Evolutionary conservation across 176 grass and related monocot species (phyloP).

Genomic region (Eleusine indica): DNA sequence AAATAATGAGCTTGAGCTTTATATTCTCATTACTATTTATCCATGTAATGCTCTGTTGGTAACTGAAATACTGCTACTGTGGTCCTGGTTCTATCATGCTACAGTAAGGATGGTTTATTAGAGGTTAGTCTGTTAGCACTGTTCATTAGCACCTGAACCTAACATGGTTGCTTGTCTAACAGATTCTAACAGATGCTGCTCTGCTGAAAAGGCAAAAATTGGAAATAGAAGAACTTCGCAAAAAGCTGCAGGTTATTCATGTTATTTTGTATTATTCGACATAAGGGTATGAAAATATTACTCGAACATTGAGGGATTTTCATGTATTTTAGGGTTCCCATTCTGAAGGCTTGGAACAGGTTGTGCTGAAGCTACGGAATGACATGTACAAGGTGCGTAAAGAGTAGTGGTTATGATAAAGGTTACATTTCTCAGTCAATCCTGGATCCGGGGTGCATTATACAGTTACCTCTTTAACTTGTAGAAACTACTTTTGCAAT

Average conservation of each 20-base stretch:
- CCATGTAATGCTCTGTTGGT: neutral
- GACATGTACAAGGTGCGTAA: constrained; percentile 92
- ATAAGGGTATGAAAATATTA: constrained; percentile 34
- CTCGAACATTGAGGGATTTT: constrained; percentile 18
- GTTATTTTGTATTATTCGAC: constrained; percentile 27
- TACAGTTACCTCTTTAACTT: neutral
- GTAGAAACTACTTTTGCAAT: neutral
- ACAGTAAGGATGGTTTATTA: constrained; percentile 5
- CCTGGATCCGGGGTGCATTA: neutral
- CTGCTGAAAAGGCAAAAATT: constrained; percentile 88
- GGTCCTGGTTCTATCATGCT: constrained; percentile 6
- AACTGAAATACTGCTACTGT: neutral
- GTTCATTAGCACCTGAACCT: constrained; percentile 5
- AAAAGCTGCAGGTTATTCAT: constrained; percentile 76
- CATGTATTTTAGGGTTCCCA: constrained; percentile 82
- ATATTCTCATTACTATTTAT: neutral
- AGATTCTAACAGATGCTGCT: constrained; percentile 96
- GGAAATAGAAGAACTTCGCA: constrained; percentile 89
- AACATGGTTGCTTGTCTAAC: constrained; percentile 21
- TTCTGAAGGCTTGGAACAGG: constrained; percentile 89
- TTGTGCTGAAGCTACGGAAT: constrained; percentile 88
- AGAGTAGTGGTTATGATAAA: neutral
- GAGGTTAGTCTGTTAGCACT: constrained; percentile 9
- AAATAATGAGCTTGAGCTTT: neutral
- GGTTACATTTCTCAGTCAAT: neutral